A percentile compares a stretch with the other conserved stretches of the same genome.
Evolutionary conservation across 164 flowering plant genomes (phyloP).

Genomic region (Magnolia kwangsiensis): DNA sequence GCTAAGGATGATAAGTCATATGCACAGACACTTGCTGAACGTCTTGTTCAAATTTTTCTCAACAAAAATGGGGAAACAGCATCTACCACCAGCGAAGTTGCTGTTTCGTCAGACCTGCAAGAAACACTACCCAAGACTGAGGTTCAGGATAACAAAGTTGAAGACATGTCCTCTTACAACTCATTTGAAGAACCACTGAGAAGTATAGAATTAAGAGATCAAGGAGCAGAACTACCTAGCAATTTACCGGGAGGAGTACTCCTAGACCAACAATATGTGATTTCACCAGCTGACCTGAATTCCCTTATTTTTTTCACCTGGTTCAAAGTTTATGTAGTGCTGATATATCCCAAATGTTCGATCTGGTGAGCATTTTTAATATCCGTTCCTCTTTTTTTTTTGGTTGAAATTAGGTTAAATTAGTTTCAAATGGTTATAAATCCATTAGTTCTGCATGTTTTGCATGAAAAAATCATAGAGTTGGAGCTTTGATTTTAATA

Average conservation of each 20-base stretch:
- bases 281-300: slow-evolving; percentile 67
- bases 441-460: too few relatives aligned
- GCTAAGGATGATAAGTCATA: slow-evolving; percentile 51
- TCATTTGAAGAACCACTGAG: slow-evolving; percentile 65
- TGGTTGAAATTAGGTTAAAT: too few relatives aligned
- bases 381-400: too few relatives aligned
- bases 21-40: slow-evolving; percentile 41
- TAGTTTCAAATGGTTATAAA: too few relatives aligned
- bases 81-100: slow-evolving; percentile 20
- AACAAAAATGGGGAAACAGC: slow-evolving; percentile 37
- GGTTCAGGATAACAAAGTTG: slow-evolving; percentile 31
- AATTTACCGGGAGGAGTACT: slow-evolving; percentile 79
- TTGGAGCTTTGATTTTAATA: too few relatives aligned
- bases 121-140: slow-evolving; percentile 36
- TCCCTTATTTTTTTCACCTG: slow-evolving; percentile 64
- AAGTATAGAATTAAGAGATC: slow-evolving; percentile 50
- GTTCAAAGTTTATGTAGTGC: slow-evolving; percentile 38
- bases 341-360: too few relatives aligned
- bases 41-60: slow-evolving; percentile 62
- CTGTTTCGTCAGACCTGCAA: slow-evolving; percentile 29
- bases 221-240: slow-evolving; percentile 54
- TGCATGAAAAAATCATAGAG: too few relatives aligned
- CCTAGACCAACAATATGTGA: slow-evolving; percentile 61
- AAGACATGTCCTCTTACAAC: slow-evolving; percentile 39
- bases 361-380: too few relatives aligned